These are phyloP conservation scores for Paracorniculantispora psalliotae DNA, from an alignment of 2,329 filamentous ascomycete species.

Conservation along the genomic window DNA sequence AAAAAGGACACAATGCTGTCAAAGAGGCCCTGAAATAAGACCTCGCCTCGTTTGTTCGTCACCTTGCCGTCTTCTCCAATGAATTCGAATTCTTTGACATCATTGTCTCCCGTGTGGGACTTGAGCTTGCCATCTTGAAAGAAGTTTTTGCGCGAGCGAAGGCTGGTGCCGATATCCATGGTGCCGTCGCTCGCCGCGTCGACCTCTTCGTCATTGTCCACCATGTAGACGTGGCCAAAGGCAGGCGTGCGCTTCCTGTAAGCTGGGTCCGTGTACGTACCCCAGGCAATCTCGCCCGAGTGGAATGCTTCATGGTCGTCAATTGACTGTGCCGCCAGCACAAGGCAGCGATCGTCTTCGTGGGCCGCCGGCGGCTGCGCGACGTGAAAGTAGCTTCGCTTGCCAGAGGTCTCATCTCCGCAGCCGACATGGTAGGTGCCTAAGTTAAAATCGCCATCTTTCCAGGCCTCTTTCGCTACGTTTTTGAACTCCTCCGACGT, in stretches of 20 bases:
- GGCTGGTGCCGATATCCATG: no score
- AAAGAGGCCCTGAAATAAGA: neutral
- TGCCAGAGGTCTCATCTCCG: no score
- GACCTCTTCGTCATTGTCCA: neutral
- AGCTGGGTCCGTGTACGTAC: conserved; percentile 5
- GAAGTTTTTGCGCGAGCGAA: no score
- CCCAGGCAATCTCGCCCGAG: conserved; percentile 12
- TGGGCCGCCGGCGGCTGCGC: no score
- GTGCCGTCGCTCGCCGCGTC: neutral
- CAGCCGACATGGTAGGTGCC: no score
- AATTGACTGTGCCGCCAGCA: no score
- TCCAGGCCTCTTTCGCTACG: no score
- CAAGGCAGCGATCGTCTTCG: no score
- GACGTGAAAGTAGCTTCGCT: no score
- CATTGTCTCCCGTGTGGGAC: neutral
- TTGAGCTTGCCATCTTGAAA: neutral
- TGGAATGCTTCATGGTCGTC: no score
- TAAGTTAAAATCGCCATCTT: no score
- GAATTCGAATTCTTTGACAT: neutral
- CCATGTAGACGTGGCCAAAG: neutral
- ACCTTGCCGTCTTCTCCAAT: neutral
- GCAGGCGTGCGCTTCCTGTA: neutral
- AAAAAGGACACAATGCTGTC: neutral
- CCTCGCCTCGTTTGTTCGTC: neutral
- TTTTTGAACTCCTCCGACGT: no score